Evolutionary conservation across 352 stramenopile genomes (phyloP).

Genomic region (Globisporangium middletonii): DNA sequence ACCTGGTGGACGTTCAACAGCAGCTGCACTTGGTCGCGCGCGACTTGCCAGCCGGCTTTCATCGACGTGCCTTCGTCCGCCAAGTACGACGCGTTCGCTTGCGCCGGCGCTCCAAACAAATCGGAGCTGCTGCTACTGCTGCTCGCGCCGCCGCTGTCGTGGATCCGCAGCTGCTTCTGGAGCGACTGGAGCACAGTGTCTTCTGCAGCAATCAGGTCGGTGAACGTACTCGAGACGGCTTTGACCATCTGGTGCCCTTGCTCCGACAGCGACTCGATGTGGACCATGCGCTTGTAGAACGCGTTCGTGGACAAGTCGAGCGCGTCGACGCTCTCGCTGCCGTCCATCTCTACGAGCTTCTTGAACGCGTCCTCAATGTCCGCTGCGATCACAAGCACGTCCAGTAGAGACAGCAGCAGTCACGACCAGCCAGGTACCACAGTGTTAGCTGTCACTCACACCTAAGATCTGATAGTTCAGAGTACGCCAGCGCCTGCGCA

Average conservation of each 20-base stretch:
- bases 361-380: conserved; percentile 76
- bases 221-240: conserved; percentile 41
- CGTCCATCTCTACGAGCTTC: conserved; percentile 38
- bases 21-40: conserved; percentile 56
- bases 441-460: background rate
- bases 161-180: conserved; percentile 44
- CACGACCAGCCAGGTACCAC: background rate
- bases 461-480: background rate
- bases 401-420: background rate
- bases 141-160: conserved; percentile 27
- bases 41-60: conserved; percentile 44
- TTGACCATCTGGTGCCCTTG: conserved; percentile 52
- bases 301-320: conserved; percentile 50
- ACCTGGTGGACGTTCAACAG: conserved; percentile 59
- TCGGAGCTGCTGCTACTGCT: conserved; percentile 20
- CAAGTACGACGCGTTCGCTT: conserved; percentile 11
- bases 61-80: conserved; percentile 49
- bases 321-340: conserved; percentile 27
- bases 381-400: conserved; percentile 17
- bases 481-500: conserved; percentile 16
- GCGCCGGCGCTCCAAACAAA: conserved; percentile 27
- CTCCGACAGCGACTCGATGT: conserved; percentile 67
- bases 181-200: conserved; percentile 44
- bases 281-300: conserved; percentile 59
- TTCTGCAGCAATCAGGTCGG: conserved; percentile 54